Percentiles rank a stretch among this genome's conserved stretches.
These are phyloP conservation scores for Quercus ilex DNA, from an alignment of 306 rosid species.

Conservation along the genomic window DNA sequence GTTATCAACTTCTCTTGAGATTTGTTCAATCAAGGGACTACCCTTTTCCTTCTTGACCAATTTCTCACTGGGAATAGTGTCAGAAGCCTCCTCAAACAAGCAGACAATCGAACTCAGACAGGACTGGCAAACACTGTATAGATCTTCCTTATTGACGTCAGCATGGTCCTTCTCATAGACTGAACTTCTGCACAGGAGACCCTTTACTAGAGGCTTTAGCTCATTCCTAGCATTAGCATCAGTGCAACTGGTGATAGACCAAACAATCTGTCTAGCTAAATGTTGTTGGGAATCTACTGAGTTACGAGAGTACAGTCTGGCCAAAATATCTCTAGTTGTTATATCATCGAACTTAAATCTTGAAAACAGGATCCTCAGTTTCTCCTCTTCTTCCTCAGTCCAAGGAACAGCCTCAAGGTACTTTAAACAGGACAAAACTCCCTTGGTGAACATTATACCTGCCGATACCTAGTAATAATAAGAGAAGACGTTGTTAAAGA, in stretches of 20 bases:
- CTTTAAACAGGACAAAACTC: constrained; percentile 67
- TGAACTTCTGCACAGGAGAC: constrained; percentile 80
- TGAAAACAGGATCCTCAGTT: constrained; percentile 58
- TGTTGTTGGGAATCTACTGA: constrained; percentile 43
- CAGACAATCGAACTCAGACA: constrained; percentile 51
- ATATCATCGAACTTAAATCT: constrained; percentile 71
- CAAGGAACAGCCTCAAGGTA: constrained; percentile 93
- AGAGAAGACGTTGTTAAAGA: constrained; percentile 19
- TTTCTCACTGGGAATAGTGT: constrained; percentile 22
- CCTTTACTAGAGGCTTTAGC: constrained; percentile 65
- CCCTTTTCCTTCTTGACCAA: constrained; percentile 35
- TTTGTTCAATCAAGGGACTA: constrained; percentile 60
- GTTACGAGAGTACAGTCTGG: constrained; percentile 56
- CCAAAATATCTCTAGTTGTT: constrained; percentile 69
- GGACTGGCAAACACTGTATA: constrained; percentile 54
- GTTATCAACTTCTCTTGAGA: constrained; percentile 72
- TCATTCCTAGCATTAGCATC: constrained; percentile 72
- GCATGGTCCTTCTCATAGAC: constrained; percentile 70
- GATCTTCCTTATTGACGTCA: constrained; percentile 66
- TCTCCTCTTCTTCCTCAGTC: constrained; percentile 93
- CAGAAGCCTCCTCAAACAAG: constrained; percentile 60
- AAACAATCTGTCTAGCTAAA: constrained; percentile 56
- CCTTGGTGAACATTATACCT: constrained; percentile 70
- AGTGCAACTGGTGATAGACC: constrained; percentile 64
- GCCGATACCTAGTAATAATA: constrained; percentile 58